These are phyloP conservation scores for Candida taoyuanica DNA, from an alignment of 805 yeast species.

Conservation along the genomic window DNA sequence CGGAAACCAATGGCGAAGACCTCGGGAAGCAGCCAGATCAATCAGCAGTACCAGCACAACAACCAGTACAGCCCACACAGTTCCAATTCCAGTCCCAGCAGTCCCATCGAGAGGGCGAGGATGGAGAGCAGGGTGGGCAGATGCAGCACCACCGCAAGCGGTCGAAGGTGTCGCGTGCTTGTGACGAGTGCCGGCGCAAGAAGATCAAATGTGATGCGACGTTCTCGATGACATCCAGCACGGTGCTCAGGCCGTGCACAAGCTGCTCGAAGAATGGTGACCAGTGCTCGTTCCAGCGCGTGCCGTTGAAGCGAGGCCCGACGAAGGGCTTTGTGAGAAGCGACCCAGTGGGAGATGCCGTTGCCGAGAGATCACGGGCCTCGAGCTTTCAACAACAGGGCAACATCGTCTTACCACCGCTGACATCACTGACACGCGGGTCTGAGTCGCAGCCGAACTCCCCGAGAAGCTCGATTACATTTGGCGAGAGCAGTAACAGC, in stretches of 20 bases:
- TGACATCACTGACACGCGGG: conserved; percentile 14
- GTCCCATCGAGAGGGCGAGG: no score
- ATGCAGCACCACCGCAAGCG: conserved; percentile 41
- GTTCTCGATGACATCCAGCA: conserved; percentile 38
- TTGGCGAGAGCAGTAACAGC: conserved; percentile 1
- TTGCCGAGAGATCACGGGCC: conserved; percentile 13
- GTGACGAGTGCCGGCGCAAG: conserved; percentile 74
- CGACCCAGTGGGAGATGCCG: conserved; percentile 13
- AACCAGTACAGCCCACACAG: not conserved
- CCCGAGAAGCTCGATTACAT: conserved; percentile 3
- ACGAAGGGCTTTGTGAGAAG: conserved; percentile 54
- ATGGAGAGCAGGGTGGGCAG: no score
- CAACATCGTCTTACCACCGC: conserved; percentile 17
- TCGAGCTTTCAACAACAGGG: conserved; percentile 15
- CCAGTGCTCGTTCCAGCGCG: conserved; percentile 60
- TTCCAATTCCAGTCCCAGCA: no score
- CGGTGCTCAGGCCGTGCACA: conserved; percentile 51
- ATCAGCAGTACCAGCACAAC: not conserved
- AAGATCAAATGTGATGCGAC: conserved; percentile 69
- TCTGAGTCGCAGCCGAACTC: conserved; percentile 10
- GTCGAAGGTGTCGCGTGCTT: conserved; percentile 73
- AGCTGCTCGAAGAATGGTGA: conserved; percentile 60
- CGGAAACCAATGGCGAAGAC: no score
- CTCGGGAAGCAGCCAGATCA: not conserved
- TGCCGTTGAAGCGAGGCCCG: conserved; percentile 78